Conservation (phyloP, 345 rosid species). For the Kernera saxatilis region DNA sequence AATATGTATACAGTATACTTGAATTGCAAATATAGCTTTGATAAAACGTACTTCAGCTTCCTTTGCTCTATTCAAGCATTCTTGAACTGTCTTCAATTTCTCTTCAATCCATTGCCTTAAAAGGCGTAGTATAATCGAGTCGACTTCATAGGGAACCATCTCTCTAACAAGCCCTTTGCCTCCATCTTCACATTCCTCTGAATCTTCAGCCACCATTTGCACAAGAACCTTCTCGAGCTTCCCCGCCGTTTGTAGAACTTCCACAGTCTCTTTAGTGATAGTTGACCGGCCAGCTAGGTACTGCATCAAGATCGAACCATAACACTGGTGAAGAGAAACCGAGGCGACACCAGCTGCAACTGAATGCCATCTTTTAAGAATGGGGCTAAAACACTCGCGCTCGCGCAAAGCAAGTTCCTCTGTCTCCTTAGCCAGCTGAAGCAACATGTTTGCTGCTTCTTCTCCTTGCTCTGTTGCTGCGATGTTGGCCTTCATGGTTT, state of each 20-base stretch:
- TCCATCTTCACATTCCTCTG: constrained; percentile 84
- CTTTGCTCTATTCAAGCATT: constrained; percentile 45
- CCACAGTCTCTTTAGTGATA: constrained; percentile 47
- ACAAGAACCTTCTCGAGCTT: constrained; percentile 73
- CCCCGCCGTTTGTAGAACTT: constrained; percentile 63
- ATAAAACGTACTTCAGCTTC: constrained; percentile 63
- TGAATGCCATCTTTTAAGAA: constrained; percentile 62
- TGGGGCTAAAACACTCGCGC: constrained; percentile 64
- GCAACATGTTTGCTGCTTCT: constrained; percentile 48
- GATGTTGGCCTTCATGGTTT: constrained; percentile 33
- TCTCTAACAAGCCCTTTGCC: constrained; percentile 71
- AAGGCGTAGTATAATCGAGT: constrained; percentile 43
- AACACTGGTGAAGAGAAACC: constrained; percentile 62
- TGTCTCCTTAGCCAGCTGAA: constrained; percentile 59
- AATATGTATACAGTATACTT: not conserved
- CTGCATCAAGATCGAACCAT: constrained; percentile 61
- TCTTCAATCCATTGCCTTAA: constrained; percentile 58
- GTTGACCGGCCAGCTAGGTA: constrained; percentile 44
- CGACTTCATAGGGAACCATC: constrained; percentile 83
- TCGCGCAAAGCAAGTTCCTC: constrained; percentile 70
- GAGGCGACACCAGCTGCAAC: constrained; percentile 64
- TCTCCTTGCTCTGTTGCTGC: constrained; percentile 40
- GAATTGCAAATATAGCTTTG: not conserved
- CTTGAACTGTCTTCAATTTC: constrained; percentile 43
- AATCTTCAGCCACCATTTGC: constrained; percentile 80